phyloP scores from a whole-genome alignment of 2,329 filamentous ascomycete species.

The Kalmusia sp. region DNA sequence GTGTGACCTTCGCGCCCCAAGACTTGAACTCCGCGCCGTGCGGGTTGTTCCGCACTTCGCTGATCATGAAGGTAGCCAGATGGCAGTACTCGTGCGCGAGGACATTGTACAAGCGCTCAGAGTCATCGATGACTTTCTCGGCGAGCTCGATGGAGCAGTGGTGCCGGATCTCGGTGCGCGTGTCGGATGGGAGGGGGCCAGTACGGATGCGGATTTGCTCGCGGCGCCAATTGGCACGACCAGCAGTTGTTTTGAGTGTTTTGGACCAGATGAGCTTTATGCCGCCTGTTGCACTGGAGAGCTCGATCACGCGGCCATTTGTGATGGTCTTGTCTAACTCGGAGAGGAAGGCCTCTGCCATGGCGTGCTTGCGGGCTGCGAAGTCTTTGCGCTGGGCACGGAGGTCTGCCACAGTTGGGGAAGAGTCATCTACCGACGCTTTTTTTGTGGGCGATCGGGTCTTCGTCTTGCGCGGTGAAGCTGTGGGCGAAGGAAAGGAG shows the following conservation, averaged over 20 bases:
- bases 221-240: constrained; percentile 60
- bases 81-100: constrained; percentile 98
- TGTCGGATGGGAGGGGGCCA: constrained; percentile 29
- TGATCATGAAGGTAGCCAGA: constrained; percentile 88
- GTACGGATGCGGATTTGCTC: constrained; percentile 49
- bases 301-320: constrained; percentile 62
- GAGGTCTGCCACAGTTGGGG: constrained; percentile 28
- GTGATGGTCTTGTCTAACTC: constrained; percentile 75
- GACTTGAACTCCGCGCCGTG: constrained; percentile 85
- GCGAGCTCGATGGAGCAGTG: constrained; percentile 85
- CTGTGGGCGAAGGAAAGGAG: constrained; percentile 25
- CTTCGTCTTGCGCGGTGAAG: constrained; percentile 31
- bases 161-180: constrained; percentile 55
- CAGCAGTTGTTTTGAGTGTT: constrained; percentile 80
- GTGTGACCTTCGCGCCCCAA: constrained; percentile 65
- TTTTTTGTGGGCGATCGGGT: constrained; percentile 21
- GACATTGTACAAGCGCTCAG: constrained; percentile 79
- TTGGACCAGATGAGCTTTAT: constrained; percentile 77
- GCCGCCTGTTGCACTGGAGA: constrained; percentile 71
- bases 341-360: constrained; percentile 69
- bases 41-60: constrained; percentile 74
- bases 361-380: constrained; percentile 64
- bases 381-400: constrained; percentile 62
- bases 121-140: constrained; percentile 82
- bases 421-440: neutral